These are phyloP conservation scores for Cryptosporidium baileyi DNA, from an alignment of 169 alveolate species.

Conservation along the genomic window DNA sequence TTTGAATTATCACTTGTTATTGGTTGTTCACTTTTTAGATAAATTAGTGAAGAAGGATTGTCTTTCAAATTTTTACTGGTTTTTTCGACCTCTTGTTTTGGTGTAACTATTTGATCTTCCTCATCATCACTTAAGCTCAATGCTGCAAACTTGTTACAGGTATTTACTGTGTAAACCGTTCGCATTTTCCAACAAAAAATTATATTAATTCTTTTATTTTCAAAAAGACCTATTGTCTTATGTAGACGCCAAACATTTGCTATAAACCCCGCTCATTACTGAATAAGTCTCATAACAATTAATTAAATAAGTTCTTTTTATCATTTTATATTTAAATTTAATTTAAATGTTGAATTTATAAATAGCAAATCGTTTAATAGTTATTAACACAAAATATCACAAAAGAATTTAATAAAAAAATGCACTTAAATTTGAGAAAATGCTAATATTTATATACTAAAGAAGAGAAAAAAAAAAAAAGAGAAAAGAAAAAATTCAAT, in stretches of 20 bases:
- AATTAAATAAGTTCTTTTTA: no score
- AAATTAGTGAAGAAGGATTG: slow-evolving; percentile 31
- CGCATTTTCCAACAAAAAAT: slow-evolving; percentile 21
- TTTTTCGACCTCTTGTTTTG: slow-evolving; percentile 1
- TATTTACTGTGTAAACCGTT: slow-evolving; percentile 47
- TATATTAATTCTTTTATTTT: not conserved
- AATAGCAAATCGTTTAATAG: no score
- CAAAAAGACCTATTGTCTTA: slow-evolving; percentile 15
- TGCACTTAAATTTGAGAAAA: no score
- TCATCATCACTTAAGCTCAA: slow-evolving; percentile 62
- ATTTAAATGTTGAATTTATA: no score
- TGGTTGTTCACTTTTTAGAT: not conserved
- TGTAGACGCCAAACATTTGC: slow-evolving; percentile 52
- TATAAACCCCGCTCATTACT: slow-evolving; percentile 66
- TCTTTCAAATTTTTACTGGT: not conserved
- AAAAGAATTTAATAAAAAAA: no score
- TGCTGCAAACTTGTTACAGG: slow-evolving; percentile 69
- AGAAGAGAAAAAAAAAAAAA: no score
- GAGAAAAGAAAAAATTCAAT: no score
- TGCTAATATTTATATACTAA: no score
- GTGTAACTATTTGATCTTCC: not conserved
- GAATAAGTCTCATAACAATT: no score
- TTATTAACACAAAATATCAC: no score
- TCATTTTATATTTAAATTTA: no score
- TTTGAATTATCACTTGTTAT: not conserved